Percentiles rank a stretch among this genome's conserved stretches.
phyloP scores from a whole-genome alignment of 2,329 filamentous ascomycete genomes.

The Achaetomium macrosporum region DNA sequence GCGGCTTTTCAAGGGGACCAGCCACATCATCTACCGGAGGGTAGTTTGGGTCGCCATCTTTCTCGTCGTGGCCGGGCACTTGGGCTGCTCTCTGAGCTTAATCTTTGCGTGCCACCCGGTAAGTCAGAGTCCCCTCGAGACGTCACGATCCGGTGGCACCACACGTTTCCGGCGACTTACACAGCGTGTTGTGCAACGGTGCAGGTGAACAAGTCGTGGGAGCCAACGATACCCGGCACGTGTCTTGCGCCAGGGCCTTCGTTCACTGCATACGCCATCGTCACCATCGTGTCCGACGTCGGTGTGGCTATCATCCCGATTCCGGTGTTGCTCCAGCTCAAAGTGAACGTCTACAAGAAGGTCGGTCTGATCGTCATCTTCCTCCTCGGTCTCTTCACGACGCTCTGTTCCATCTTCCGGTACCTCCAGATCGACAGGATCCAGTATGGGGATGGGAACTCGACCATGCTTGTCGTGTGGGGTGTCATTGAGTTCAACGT shows the following conservation, averaged over 20 bases:
- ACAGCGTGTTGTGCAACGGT: neutral
- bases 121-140: constrained; percentile 15
- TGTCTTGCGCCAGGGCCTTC: constrained; percentile 43
- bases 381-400: constrained; percentile 49
- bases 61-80: constrained; percentile 40
- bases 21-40: constrained; percentile 38
- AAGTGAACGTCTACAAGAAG: constrained; percentile 44
- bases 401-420: constrained; percentile 47
- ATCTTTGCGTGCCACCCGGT: constrained; percentile 47
- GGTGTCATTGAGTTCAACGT: constrained; percentile 53
- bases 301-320: constrained; percentile 45
- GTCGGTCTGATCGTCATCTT: constrained; percentile 47
- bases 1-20: constrained; percentile 43
- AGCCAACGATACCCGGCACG: constrained; percentile 33
- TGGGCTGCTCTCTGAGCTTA: constrained; percentile 44
- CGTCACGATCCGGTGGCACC: neutral
- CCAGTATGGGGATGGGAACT: constrained; percentile 46
- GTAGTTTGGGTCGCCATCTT: constrained; percentile 41
- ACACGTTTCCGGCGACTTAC: neutral
- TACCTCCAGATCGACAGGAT: constrained; percentile 47
- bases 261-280: constrained; percentile 46
- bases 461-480: constrained; percentile 52
- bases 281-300: constrained; percentile 47
- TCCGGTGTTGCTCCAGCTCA: constrained; percentile 43
- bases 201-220: constrained; percentile 42